Evolutionary conservation across 768 basidiomycete species (phyloP).

Genomic region (Gloeostereum incarnatum): DNA sequence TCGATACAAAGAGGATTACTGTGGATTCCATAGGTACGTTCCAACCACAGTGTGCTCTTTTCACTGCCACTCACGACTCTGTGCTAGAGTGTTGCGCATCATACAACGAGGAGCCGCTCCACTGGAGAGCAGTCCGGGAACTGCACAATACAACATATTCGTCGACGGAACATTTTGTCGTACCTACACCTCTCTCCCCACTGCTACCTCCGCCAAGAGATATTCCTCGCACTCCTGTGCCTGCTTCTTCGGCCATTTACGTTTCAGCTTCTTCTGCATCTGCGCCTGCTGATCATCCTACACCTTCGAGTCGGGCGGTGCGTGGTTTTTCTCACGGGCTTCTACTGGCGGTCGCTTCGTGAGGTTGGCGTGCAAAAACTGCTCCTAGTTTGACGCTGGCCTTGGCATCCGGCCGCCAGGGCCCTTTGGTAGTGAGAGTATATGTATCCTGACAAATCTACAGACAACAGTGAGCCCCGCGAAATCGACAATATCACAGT

Average conservation of each 20-base stretch:
- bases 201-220: background rate
- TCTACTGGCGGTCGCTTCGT: background rate
- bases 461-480: conserved; percentile 10
- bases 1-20: conserved; percentile 21
- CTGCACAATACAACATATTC: conserved; percentile 49
- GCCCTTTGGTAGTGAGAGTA: conserved; percentile 4
- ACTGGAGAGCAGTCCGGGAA: conserved; percentile 41
- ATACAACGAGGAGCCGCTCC: conserved; percentile 48
- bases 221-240: background rate
- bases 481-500: too few species aligned
- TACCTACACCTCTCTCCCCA: conserved; percentile 21
- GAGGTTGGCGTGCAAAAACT: background rate
- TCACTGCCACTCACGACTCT: background rate
- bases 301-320: too few species aligned
- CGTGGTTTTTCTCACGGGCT: too few species aligned
- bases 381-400: background rate
- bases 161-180: conserved; percentile 36
- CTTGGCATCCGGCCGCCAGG: conserved; percentile 5
- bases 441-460: background rate
- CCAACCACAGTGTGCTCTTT: background rate
- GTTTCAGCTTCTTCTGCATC: too few species aligned
- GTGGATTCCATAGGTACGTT: conserved; percentile 43
- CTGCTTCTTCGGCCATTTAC: conserved; percentile 2
- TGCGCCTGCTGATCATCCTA: too few species aligned
- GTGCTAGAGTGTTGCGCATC: conserved; percentile 34